phyloP scores from a whole-genome alignment of 2,329 filamentous ascomycete genomes.

The Monosporascus sp. region DNA sequence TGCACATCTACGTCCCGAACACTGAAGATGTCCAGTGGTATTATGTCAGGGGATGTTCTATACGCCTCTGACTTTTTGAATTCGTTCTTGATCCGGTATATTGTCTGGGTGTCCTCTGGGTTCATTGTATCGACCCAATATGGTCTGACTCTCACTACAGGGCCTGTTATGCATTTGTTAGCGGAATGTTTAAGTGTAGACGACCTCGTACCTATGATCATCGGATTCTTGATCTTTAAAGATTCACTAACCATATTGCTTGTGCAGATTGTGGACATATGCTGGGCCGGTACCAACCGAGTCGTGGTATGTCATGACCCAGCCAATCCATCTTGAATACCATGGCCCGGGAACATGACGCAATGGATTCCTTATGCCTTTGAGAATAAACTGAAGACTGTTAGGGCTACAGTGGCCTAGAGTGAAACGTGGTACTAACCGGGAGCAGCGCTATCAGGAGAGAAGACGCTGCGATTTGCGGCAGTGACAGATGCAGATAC shows the following conservation, averaged over 20 bases:
- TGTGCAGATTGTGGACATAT: conserved; percentile 19
- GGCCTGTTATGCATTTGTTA: conserved; percentile 10
- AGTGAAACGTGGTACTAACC: not conserved
- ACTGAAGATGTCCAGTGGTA: conserved; percentile 32
- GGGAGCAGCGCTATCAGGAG: not conserved
- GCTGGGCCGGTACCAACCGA: conserved; percentile 10
- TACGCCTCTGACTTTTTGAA: conserved; percentile 25
- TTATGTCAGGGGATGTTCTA: conserved; percentile 3
- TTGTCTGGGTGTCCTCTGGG: conserved; percentile 14
- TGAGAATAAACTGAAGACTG: not conserved
- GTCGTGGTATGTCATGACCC: conserved; percentile 9
- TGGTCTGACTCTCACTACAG: conserved; percentile 22
- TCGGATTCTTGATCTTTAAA: not conserved
- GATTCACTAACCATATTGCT: conserved; percentile 17
- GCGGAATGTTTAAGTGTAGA: not conserved
- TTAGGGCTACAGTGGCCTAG: not conserved
- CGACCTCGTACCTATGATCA: not conserved
- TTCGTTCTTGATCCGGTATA: conserved; percentile 24
- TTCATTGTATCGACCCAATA: conserved; percentile 21
- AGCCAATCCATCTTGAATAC: conserved; percentile 19
- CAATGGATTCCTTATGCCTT: not conserved
- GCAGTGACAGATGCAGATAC: not conserved
- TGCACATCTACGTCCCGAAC: conserved; percentile 35
- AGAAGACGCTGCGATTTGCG: not conserved
- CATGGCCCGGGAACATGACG: conserved; percentile 17